Evolutionary conservation across 1,284 basidiomycete species (phyloP), one percentile per base, ranked within the genome.

Genomic region (Porphyrellus sp.): DNA sequence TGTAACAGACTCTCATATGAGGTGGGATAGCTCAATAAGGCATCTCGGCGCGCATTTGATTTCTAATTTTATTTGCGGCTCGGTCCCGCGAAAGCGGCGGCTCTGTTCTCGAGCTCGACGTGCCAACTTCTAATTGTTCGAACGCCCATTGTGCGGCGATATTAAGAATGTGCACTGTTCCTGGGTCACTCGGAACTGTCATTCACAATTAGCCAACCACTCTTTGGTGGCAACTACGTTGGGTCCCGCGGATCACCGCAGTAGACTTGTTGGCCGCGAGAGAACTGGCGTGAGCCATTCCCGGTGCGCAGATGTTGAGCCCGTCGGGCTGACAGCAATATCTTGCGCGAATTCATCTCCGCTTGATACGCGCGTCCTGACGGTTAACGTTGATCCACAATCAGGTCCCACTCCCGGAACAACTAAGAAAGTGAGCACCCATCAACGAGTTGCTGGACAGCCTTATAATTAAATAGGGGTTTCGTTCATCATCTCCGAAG

Each of bases 1-100:
- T 54, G 56, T 63, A 62, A 60, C 54, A 53, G 56, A 42, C 18
- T 21, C n/a, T 8, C 40, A 9, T 21, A 13, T 31, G 11, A 31
- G 15, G 30, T 33, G n/a, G n/a, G 9, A 38, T 24, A 38, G 21
- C 24, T 41, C 21, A 31, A 44, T 33, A 16, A 33, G 33, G 23
- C 41, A 33, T 11, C 13, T 34, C 16, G 8, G 18, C 8, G 30
- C 13, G 8, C 2, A 13, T 25, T 16, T 40, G 23, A 23, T 38
- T 38, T 38, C 38, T 16, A 24, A 25, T 39, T 39, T 39, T 27
- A 9, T 28, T 8, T 42, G 25, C 12, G 25, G 3, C 25, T 41
- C 24, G 39, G 39, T 16, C 24, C 24, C 39, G 39, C 39, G 13
- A 41, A 41, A 4, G 25, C 25, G 8, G 8, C 21, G 18, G 5